A percentile compares a stretch with the other conserved stretches of the same genome.
Conservation (phyloP, 768 basidiomycete species). For the Mycena olivaceomarginata region DNA sequence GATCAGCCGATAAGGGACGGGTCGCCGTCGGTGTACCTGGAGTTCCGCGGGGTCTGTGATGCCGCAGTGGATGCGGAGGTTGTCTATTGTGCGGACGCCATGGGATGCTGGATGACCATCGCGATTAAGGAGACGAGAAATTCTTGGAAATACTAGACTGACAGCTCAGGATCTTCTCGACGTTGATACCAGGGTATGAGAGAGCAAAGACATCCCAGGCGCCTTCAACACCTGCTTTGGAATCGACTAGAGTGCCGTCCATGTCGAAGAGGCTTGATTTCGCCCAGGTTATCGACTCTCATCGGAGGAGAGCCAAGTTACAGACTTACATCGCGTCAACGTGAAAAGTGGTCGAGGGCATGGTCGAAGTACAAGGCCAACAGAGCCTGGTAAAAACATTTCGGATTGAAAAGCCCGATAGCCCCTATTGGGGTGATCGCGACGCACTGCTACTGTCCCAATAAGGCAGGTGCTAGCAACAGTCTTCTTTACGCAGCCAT, state of each 20-base stretch:
- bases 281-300: not conserved
- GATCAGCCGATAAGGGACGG: slow-evolving; percentile 31
- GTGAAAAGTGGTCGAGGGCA: slow-evolving; percentile 58
- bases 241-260: slow-evolving; percentile 91
- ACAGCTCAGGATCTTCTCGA: slow-evolving; percentile 79
- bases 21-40: slow-evolving; percentile 66
- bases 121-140: slow-evolving; percentile 23
- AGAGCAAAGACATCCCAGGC: slow-evolving; percentile 89
- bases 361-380: slow-evolving; percentile 41
- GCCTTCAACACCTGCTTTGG: slow-evolving; percentile 87
- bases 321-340: slow-evolving; percentile 66
- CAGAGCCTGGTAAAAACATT: slow-evolving; percentile 16
- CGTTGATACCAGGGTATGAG: slow-evolving; percentile 80
- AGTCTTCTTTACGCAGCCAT: slow-evolving; percentile 48
- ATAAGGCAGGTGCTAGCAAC: not conserved
- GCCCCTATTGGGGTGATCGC: not conserved
- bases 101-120: slow-evolving; percentile 73
- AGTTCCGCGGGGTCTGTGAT: slow-evolving; percentile 81
- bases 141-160: slow-evolving; percentile 49
- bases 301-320: not conserved
- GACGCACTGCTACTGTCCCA: not conserved
- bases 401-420: slow-evolving; percentile 10
- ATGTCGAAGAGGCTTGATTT: slow-evolving; percentile 82
- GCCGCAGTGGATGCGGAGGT: slow-evolving; percentile 82
- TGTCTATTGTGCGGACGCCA: slow-evolving; percentile 90